phyloP scores from a whole-genome alignment of 2,329 filamentous ascomycete genomes.

The Clonostachys rosea region DNA sequence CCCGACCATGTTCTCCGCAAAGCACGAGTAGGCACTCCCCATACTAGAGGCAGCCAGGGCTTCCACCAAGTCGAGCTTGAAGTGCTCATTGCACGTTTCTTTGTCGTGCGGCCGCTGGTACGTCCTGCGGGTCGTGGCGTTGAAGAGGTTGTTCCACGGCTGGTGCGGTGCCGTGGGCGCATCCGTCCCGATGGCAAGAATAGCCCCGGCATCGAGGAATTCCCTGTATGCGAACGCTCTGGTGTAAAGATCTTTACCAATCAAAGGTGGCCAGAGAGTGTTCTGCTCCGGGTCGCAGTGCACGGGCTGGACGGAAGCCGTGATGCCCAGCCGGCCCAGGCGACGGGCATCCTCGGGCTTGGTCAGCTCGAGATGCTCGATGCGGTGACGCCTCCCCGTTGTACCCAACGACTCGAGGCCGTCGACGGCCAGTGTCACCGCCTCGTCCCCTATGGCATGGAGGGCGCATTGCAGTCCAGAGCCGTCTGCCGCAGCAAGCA shows the following conservation, averaged over 20 bases:
- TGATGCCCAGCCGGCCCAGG: constrained; percentile 52
- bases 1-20: constrained; percentile 43
- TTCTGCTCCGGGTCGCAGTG: constrained; percentile 56
- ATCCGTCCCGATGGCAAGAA: constrained; percentile 48
- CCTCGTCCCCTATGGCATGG: constrained; percentile 59
- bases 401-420: constrained; percentile 34
- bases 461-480: constrained; percentile 54
- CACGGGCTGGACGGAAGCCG: constrained; percentile 50
- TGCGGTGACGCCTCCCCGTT: constrained; percentile 47
- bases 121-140: constrained; percentile 46
- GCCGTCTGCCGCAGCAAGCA: constrained; percentile 45
- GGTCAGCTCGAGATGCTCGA: constrained; percentile 59
- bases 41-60: constrained; percentile 42
- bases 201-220: constrained; percentile 44
- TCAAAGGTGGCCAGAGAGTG: constrained; percentile 50
- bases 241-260: constrained; percentile 44
- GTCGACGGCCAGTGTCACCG: constrained; percentile 52
- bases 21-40: constrained; percentile 48
- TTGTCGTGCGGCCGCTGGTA: constrained; percentile 35
- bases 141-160: constrained; percentile 46
- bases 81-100: constrained; percentile 43
- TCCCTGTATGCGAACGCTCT: constrained; percentile 57
- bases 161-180: constrained; percentile 48
- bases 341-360: constrained; percentile 48
- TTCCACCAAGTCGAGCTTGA: constrained; percentile 40